Base-by-base conservation (phyloP, 2,329 filamentous ascomycete genomes). In the Pseudopyricularia javanii region DNA sequence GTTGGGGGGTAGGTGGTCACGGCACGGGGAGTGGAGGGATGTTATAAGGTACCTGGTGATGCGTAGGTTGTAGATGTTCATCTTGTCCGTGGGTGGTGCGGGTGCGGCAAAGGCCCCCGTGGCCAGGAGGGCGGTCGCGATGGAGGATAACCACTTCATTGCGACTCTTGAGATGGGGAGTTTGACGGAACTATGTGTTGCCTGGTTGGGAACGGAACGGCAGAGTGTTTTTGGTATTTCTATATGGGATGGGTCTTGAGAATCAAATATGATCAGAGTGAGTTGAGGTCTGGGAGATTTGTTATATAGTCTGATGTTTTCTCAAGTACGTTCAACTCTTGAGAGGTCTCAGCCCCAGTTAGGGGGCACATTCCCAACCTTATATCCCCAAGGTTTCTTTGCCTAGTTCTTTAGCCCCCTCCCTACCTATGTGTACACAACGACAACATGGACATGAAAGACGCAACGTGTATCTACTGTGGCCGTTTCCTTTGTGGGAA, bases 11-110 rank as follows among this genome's bases (percentile, higher is more conserved):
- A 32, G 26, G 30, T 3, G 35, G 4, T 11, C 4, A 11, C 6
- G 2, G 24, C 8, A 14, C 3, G n/a, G 28, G 20, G n/a, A 33
- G n/a, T 24, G 7, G 3, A 30, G 40, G 3, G 35, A 32, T 12
- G 22, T 9, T 15, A 7, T 14, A 33, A 24, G 8, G 34, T 24
- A 49, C 49, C 17, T 24, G 8, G 53, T 33, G 11, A 56, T 45
- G 26, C 37, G 54, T 24, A 59, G 55, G 14, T 24, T 52, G 47
- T 54, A 56, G 17, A 56, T 11, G 2, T 3, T 3, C 4, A 17
- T 47, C 5, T 43, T 47, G 28, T 47, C 26, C 32, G 40, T 12
- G 7, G 28, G n/a, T 4, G 20, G 7, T 5, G 49, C 33, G 40
- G 54, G 43, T 8, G 28, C 32, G 5, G 54, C 55, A 2, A 52